phyloP scores from a whole-genome alignment of 2,329 filamentous ascomycete species.

The Cordyceps fumosorosea region DNA sequence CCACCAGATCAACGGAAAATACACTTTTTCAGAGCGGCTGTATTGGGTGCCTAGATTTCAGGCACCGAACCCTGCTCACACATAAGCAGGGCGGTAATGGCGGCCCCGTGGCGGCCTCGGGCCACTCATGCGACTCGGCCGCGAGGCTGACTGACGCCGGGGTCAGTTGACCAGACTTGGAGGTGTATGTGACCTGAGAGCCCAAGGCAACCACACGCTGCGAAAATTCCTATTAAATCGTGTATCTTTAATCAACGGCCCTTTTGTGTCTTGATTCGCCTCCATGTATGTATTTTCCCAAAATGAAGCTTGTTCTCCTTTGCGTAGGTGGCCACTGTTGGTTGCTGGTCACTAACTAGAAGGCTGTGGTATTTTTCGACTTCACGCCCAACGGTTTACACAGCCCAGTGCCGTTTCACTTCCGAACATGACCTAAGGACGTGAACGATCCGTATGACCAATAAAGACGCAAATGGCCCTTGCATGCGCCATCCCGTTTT shows the following conservation, averaged over 20 bases:
- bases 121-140: slow-evolving; percentile 11
- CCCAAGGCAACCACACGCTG: background rate
- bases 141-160: background rate
- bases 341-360: background rate
- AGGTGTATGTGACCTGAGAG: background rate
- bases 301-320: too few relatives aligned
- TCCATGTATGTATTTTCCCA: background rate
- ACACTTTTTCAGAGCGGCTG: background rate
- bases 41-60: background rate
- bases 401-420: background rate
- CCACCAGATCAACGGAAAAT: background rate
- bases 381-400: background rate
- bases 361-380: background rate
- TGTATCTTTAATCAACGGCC: background rate
- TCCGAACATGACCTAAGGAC: background rate
- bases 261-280: background rate
- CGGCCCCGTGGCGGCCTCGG: slow-evolving; percentile 4
- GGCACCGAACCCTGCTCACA: background rate
- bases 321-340: background rate
- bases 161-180: slow-evolving; percentile 6
- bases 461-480: background rate
- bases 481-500: slow-evolving; percentile 3
- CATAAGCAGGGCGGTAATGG: background rate
- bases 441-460: background rate
- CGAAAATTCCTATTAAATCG: too few relatives aligned